A percentile compares a stretch with the other conserved stretches of the same genome.
Evolutionary conservation across 345 rosid genomes (phyloP).

Genomic region (Trapa incisa): DNA sequence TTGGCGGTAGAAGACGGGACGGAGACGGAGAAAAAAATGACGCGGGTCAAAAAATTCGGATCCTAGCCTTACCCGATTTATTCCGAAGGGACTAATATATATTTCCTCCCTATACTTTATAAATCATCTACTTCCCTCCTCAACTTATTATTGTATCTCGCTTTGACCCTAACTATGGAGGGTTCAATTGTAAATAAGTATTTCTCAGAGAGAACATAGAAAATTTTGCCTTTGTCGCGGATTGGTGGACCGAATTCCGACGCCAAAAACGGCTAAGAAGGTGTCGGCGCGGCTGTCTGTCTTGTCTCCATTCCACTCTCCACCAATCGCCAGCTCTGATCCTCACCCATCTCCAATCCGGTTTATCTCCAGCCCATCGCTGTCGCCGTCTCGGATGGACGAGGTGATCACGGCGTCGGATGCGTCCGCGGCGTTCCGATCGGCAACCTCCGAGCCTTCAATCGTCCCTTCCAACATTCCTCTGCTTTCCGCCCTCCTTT

Average conservation of each 20-base stretch:
- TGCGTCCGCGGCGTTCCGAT: conserved; percentile 26
- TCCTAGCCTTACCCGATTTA: too few relatives aligned
- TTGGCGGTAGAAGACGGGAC: too few relatives aligned
- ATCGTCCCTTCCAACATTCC: conserved; percentile 27
- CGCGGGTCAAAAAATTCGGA: too few relatives aligned
- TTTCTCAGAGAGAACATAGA: background rate
- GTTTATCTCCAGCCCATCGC: background rate
- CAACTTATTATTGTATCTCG: background rate
- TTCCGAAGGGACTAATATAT: too few relatives aligned
- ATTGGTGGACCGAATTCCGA: background rate
- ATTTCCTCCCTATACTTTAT: too few relatives aligned
- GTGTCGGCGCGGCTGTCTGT: conserved; percentile 1
- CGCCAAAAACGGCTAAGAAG: background rate
- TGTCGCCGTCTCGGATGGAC: conserved; percentile 20
- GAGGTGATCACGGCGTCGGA: conserved; percentile 36
- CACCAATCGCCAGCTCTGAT: background rate
- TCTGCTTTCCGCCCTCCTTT: conserved; percentile 34
- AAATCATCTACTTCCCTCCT: background rate
- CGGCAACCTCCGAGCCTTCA: conserved; percentile 19
- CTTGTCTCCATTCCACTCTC: background rate
- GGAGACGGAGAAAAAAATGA: too few relatives aligned
- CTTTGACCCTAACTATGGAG: too few relatives aligned
- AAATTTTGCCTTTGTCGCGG: background rate
- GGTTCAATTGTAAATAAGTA: background rate
- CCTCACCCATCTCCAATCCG: background rate